Percentiles rank a stretch among this genome's conserved stretches.
Evolutionary conservation across 2,329 filamentous ascomycete genomes (phyloP).

Genomic region (Fusarium lyarnte): DNA sequence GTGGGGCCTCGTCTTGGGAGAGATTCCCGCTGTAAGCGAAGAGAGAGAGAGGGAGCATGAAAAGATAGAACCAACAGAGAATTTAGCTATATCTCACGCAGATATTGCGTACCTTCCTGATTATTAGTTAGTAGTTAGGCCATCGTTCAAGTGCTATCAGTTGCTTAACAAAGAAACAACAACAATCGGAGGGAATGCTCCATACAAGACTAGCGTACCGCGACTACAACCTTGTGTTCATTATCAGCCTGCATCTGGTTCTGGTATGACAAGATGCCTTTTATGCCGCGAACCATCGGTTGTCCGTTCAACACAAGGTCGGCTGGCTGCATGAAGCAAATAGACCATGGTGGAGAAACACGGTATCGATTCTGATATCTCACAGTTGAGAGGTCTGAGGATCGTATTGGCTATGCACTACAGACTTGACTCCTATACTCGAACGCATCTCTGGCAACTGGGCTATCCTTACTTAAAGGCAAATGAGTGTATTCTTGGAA

Average conservation of each 20-base stretch:
- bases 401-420: neutral
- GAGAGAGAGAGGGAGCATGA: neutral
- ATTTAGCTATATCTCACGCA: neutral
- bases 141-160: neutral
- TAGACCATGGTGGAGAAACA: neutral
- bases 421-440: neutral
- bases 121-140: neutral
- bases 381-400: neutral
- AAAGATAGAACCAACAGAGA: neutral
- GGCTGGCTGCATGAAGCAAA: constrained; percentile 22
- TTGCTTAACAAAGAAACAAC: neutral
- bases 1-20: constrained; percentile 17
- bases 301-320: neutral
- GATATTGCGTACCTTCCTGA: neutral
- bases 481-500: neutral
- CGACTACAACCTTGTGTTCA: neutral
- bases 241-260: neutral
- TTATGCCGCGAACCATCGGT: neutral
- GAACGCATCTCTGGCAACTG: constrained; percentile 7
- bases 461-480: neutral
- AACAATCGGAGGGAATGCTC: neutral
- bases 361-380: neutral
- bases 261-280: constrained; percentile 10
- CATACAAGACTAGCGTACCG: neutral
- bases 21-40: constrained; percentile 21